Evolutionary conservation across 305 asterid genomes (phyloP).

Genomic region (Coffea humblotiana): DNA sequence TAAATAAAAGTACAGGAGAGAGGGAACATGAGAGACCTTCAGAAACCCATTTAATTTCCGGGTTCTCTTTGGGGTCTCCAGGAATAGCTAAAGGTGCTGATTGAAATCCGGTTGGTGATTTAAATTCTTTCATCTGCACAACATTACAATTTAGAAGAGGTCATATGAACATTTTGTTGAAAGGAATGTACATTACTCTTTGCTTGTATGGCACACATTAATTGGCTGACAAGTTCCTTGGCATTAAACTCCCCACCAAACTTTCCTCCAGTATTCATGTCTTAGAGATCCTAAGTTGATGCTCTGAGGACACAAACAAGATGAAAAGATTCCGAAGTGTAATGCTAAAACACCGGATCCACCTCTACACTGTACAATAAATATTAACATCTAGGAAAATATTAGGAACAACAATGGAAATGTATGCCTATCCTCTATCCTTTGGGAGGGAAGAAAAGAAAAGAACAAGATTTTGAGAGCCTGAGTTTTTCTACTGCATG

Average conservation of each 20-base stretch:
- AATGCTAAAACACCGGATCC: not conserved
- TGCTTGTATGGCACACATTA: not conserved
- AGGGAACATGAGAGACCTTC: slow-evolving; percentile 41
- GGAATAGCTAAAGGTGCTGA: slow-evolving; percentile 54
- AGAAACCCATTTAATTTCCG: slow-evolving; percentile 62
- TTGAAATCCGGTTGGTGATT: slow-evolving; percentile 32
- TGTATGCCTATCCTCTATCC: not conserved
- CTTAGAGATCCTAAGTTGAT: not conserved
- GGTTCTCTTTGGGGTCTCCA: slow-evolving; percentile 39
- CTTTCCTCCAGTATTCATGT: not conserved
- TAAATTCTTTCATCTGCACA: slow-evolving; percentile 64
- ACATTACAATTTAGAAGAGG: not conserved
- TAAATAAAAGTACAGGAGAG: not conserved
- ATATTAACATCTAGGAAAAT: not conserved
- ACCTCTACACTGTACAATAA: not conserved
- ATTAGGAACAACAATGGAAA: not conserved
- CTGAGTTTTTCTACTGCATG: not conserved
- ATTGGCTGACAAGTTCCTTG: not conserved
- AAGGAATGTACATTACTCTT: not conserved
- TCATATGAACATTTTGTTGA: not conserved
- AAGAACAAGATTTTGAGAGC: not conserved
- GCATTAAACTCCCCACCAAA: not conserved
- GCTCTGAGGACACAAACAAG: not conserved
- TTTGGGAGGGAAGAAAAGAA: no score
- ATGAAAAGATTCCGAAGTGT: not conserved